phyloP scores from a whole-genome alignment of 225 moss, liverwort and hornwort species.

The Sphagnum tenellum region DNA sequence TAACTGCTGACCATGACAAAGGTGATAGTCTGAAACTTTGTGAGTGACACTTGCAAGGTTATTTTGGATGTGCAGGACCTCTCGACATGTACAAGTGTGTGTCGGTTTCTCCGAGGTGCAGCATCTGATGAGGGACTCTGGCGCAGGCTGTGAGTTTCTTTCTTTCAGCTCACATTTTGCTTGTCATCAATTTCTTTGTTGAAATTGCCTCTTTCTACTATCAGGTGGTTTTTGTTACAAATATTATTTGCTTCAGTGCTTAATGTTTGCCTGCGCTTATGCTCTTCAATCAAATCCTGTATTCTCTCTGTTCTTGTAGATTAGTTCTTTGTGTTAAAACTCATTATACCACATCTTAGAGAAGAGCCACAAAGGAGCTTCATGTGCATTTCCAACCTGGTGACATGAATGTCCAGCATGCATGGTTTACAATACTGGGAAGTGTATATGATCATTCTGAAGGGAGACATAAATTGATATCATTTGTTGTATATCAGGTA shows the following conservation, averaged over 20 bases:
- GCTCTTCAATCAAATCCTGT: slow-evolving; percentile 4
- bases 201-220: no score
- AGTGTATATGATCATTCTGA: neutral
- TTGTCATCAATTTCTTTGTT: neutral
- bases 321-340: neutral
- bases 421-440: no score
- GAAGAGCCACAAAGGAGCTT: no score
- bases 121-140: slow-evolving; percentile 96
- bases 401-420: no score
- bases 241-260: no score
- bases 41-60: no score
- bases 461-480: neutral
- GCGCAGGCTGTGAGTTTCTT: slow-evolving; percentile 66
- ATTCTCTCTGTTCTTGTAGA: neutral
- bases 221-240: no score
- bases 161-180: neutral
- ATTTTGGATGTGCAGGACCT: slow-evolving; percentile 48
- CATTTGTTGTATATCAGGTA: slow-evolving; percentile 40
- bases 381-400: no score
- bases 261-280: no score
- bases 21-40: no score
- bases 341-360: no score
- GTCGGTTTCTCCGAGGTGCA: slow-evolving; percentile 77
- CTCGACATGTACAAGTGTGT: slow-evolving; percentile 80
- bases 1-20: no score